These are phyloP conservation scores for Cryptococcus sp. DNA, from an alignment of 1,284 basidiomycete species.

Conservation along the genomic window DNA sequence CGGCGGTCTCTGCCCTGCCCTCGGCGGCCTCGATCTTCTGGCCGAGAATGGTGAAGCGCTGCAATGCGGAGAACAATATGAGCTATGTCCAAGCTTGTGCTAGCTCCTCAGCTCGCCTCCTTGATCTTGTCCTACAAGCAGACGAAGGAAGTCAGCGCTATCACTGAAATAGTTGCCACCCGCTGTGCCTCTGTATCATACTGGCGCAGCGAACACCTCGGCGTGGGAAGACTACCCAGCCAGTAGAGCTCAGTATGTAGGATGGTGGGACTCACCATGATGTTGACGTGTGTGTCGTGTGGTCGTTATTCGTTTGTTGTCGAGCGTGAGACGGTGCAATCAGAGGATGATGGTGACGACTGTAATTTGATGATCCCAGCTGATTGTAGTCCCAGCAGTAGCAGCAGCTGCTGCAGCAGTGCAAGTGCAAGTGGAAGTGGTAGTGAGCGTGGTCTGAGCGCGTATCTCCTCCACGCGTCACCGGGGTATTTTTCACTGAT, in stretches of 20 bases:
- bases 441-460: conserved; percentile 11
- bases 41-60: conserved; percentile 68
- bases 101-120: conserved; percentile 51
- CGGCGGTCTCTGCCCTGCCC: conserved; percentile 78
- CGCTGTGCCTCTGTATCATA: background rate
- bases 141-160: conserved; percentile 11
- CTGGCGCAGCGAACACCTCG: background rate
- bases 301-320: background rate
- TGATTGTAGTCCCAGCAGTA: no score
- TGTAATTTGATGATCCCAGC: no score
- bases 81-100: background rate
- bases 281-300: conserved; percentile 11
- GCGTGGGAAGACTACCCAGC: background rate
- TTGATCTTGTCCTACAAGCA: conserved; percentile 58
- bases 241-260: background rate
- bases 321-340: background rate
- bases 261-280: conserved; percentile 20
- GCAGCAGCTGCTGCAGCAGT: no score
- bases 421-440: no score
- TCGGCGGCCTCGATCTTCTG: conserved; percentile 81
- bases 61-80: conserved; percentile 1
- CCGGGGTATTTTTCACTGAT: background rate
- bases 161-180: conserved; percentile 6
- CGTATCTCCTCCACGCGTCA: conserved; percentile 4
- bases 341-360: no score